Evolutionary conservation across 441 rosid species (phyloP), one percentile per base, ranked within the genome.

Genomic region (Cnidoscolus chayamansa): DNA sequence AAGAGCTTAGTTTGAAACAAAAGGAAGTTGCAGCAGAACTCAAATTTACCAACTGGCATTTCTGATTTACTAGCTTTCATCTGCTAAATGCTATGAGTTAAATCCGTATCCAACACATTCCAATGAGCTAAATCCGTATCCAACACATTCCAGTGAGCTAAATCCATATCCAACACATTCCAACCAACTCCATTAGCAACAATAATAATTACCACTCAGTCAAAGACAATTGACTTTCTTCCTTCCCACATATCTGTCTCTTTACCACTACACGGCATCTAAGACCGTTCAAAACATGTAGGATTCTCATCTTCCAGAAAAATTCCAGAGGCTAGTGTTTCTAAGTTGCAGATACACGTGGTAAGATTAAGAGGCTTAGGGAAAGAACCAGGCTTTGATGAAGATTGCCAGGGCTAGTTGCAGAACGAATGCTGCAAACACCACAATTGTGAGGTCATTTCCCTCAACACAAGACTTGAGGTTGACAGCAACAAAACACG

Each of bases 311-410:
- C 73, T 74, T 43, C 72, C 19, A 15, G 60, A 62, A 19, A 69
- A 58, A 40, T 48, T 43, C 31, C 51, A 51, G 57, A 0, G n/a
- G 31, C 12, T 65, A 71, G 60, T 59, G 37, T 68, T 60, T 45
- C 6, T 8, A 40, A 61, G 17, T 61, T 15, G 25, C 48, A 6
- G 53, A 63, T 50, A 37, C 47, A 65, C 64, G 68, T 43, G 19
- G 16, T 13, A 8, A 35, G 61, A 63, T 58, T 50, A 4, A 47
- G 63, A 40, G 72, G 72, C 48, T 82, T 77, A 95, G 47, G 98
- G 85, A 78, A 95, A 95, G 85, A 95, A 95, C 95, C 92, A 90
- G 77, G 84, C 96, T 85, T 93, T 95, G 84, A 95, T 79, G 82
- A 95, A 91, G 83, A 95, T 77, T 57, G 97, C 90, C 30, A 95